A percentile compares a stretch with the other conserved stretches of the same genome.
Conservation (phyloP, 2,329 filamentous ascomycete species). For the Aspergillus sp. region DNA sequence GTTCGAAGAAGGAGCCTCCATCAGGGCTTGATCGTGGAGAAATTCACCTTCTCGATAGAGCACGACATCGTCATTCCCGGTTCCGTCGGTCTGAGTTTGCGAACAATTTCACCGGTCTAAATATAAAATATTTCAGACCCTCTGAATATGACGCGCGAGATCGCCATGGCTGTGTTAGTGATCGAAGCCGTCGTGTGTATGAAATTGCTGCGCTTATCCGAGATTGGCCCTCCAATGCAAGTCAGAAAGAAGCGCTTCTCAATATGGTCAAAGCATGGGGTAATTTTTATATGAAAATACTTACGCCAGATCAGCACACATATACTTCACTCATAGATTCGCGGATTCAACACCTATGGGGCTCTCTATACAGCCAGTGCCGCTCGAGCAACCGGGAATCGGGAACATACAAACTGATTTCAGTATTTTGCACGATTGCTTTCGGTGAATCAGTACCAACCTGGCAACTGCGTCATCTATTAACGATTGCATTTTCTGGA, state of each 20-base stretch:
- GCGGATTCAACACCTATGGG: neutral
- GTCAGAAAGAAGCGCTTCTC: neutral
- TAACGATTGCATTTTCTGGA: neutral
- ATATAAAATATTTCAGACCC: neutral
- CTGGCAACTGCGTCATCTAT: neutral
- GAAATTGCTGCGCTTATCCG: neutral
- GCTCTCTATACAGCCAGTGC: constrained; percentile 17
- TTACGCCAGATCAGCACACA: neutral
- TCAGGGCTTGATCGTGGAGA: neutral
- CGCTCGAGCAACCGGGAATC: constrained; percentile 5
- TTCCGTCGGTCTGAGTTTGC: neutral
- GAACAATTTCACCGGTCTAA: neutral
- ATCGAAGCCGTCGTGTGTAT: neutral
- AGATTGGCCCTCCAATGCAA: neutral
- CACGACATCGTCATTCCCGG: neutral
- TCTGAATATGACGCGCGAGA: neutral
- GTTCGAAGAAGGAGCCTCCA: neutral
- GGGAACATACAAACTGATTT: constrained; percentile 18
- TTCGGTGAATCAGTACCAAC: constrained; percentile 9
- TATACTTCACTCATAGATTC: neutral
- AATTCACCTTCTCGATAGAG: neutral
- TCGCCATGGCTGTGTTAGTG: neutral
- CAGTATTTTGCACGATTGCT: constrained; percentile 18
- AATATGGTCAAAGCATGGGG: neutral
- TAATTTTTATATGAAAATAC: neutral